Conservation (phyloP, 2,329 filamentous ascomycete genomes). For the Alternaria gaisen region DNA sequence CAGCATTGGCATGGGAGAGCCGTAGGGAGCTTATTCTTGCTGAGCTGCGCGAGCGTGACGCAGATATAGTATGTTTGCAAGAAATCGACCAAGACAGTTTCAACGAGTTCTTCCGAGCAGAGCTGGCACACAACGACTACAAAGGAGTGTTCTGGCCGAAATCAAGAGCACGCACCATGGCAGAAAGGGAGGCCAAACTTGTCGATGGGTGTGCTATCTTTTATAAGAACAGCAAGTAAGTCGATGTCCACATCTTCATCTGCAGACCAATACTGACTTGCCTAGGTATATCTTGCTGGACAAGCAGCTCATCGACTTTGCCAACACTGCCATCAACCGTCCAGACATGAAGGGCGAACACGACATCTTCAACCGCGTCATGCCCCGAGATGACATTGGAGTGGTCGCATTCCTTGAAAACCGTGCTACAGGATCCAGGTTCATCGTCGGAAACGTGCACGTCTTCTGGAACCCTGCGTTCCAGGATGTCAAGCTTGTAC, state of each 20-base stretch:
- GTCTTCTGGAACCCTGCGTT: slow-evolving; percentile 92
- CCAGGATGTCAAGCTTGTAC: slow-evolving; percentile 94
- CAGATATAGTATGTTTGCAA: slow-evolving; percentile 92
- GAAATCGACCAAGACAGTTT: slow-evolving; percentile 93
- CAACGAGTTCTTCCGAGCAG: slow-evolving; percentile 88
- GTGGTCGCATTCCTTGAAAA: slow-evolving; percentile 94
- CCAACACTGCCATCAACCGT: slow-evolving; percentile 88
- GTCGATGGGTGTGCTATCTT: slow-evolving; percentile 98
- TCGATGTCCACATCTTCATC: slow-evolving; percentile 5
- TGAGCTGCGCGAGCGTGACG: slow-evolving; percentile 79
- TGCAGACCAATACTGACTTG: slow-evolving; percentile 18
- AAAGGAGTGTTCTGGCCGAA: slow-evolving; percentile 94
- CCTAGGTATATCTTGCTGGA: slow-evolving; percentile 80
- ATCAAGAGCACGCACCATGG: slow-evolving; percentile 89
- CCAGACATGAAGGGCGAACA: slow-evolving; percentile 97
- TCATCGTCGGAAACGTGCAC: slow-evolving; percentile 94
- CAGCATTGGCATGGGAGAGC: slow-evolving; percentile 85
- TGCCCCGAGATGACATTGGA: slow-evolving; percentile 97
- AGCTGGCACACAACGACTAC: slow-evolving; percentile 86
- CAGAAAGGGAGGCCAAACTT: slow-evolving; percentile 83
- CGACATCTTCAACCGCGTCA: slow-evolving; percentile 97
- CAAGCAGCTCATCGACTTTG: slow-evolving; percentile 93
- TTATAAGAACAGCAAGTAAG: slow-evolving; percentile 86
- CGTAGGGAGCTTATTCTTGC: slow-evolving; percentile 82
- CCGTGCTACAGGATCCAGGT: slow-evolving; percentile 82